Evolutionary conservation across 2,329 filamentous ascomycete species (phyloP).

Genomic region (Trichocomaceae sp.): DNA sequence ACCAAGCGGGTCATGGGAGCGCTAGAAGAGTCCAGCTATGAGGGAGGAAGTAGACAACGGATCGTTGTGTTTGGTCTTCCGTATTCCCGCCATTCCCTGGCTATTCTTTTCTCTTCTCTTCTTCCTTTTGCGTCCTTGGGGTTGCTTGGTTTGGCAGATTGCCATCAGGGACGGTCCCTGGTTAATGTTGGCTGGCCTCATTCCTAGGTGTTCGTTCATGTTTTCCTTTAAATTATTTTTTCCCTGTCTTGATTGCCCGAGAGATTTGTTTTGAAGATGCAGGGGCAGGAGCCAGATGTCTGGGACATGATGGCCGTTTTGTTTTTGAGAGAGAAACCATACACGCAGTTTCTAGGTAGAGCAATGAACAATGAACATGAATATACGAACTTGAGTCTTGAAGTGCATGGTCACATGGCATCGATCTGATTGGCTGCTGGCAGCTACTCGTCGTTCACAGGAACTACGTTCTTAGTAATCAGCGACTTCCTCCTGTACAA

Average conservation of each 20-base stretch:
- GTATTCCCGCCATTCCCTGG: background rate
- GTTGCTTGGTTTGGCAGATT: background rate
- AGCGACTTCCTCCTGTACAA: no score
- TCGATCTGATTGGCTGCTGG: no score
- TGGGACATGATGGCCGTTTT: background rate
- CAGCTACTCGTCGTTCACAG: no score
- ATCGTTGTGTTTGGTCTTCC: background rate
- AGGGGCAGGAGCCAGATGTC: background rate
- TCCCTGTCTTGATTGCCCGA: background rate
- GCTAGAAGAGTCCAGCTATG: background rate
- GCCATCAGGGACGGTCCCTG: background rate
- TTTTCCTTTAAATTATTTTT: no score
- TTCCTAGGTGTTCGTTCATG: no score
- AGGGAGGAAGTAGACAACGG: background rate
- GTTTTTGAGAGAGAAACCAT: background rate
- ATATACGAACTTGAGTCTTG: no score
- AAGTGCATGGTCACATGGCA: no score
- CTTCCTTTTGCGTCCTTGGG: no score
- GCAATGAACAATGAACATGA: no score
- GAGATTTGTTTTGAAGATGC: background rate
- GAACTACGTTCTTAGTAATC: no score
- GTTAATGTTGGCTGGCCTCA: no score
- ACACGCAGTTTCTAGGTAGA: background rate
- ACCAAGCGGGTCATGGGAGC: background rate
- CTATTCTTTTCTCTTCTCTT: background rate